phyloP scores from a whole-genome alignment of 2,329 filamentous ascomycete species.

The Calycina marina region DNA sequence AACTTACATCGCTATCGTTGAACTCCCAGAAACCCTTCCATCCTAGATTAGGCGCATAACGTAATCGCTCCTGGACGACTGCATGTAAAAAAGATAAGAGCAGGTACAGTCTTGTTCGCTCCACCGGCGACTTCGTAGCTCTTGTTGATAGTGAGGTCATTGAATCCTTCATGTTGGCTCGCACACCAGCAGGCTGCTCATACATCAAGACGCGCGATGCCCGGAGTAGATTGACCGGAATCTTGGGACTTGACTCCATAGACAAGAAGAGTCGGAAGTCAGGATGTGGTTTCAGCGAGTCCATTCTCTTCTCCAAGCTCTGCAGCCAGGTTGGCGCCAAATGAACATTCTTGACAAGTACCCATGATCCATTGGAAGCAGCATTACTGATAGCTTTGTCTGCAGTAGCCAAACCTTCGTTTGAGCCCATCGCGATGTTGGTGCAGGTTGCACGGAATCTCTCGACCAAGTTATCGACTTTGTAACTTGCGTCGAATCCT shows the following conservation, averaged over 20 bases:
- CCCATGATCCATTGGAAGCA: constrained; percentile 85
- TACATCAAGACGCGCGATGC: constrained; percentile 93
- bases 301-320: constrained; percentile 91
- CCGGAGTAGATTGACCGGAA: constrained; percentile 86
- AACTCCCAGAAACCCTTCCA: constrained; percentile 99
- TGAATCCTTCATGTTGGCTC: constrained; percentile 98
- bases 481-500: constrained; percentile 97
- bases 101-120: constrained; percentile 79
- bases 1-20: constrained; percentile 92
- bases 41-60: constrained; percentile 83
- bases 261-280: constrained; percentile 94
- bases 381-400: constrained; percentile 93
- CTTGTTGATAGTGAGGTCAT: constrained; percentile 68
- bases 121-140: constrained; percentile 69
- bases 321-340: constrained; percentile 92
- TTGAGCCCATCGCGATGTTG: constrained; percentile 98
- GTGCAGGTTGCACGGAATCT: constrained; percentile 70
- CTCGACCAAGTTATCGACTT: constrained; percentile 90
- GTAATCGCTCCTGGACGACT: constrained; percentile 83
- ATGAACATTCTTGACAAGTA: constrained; percentile 97
- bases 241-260: constrained; percentile 95
- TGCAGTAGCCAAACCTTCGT: constrained; percentile 79
- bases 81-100: constrained; percentile 90
- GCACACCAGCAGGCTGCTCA: constrained; percentile 91
- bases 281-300: constrained; percentile 81